Evolutionary conservation across 2,329 filamentous ascomycete species (phyloP), one percentile per base, ranked within the genome.

Genomic region (Paecilomyces sp.): DNA sequence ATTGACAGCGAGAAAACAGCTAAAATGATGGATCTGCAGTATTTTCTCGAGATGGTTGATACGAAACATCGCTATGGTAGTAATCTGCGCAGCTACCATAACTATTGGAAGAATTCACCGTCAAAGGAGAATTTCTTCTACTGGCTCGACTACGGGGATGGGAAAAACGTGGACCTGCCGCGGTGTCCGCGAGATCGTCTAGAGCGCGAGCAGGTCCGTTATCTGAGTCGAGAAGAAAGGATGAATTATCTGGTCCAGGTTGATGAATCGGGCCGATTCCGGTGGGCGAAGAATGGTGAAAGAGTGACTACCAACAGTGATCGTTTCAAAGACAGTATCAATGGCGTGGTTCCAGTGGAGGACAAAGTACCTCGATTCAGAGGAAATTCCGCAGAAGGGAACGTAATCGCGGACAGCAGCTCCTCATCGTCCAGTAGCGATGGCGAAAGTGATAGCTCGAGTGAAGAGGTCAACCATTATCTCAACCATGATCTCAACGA

Each of bases 41-140:
- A 96, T 70, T 96, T 94, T 63, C 79, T 87, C 1, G 85, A 96
- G 68, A 92, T 96, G 88, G 87, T 93, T 7, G 90, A 94, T 71
- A 77, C 87, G 54, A 92, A 95, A 73, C 92, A 97, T 71, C 85
- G 92, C 3, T 95, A 96, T 68, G 92, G 92, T 3, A 88, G 87
- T 58, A 95, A 94, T 65, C 75, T 96, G 56, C 82, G 89, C 33
- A 83, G 85, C 33, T 97, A 96, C 67, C 92, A 97, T 68, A 84
- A 86, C 61, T 85, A 89, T 64, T 97, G 92, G 92, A 91, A 91
- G 72, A 85, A 83, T 61, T 80, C 85, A 1, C 80, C 89, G 30
- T 93, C 91, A 0, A 84, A 86, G 3, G 88, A 96, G 71, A 96
- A 94, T 70, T 97, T 92, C 81, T 96, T 96, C 73, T 93, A 92